Base-by-base conservation (phyloP, 495 filamentous ascomycete species). In the Neurospora tetrasperma region DNA sequence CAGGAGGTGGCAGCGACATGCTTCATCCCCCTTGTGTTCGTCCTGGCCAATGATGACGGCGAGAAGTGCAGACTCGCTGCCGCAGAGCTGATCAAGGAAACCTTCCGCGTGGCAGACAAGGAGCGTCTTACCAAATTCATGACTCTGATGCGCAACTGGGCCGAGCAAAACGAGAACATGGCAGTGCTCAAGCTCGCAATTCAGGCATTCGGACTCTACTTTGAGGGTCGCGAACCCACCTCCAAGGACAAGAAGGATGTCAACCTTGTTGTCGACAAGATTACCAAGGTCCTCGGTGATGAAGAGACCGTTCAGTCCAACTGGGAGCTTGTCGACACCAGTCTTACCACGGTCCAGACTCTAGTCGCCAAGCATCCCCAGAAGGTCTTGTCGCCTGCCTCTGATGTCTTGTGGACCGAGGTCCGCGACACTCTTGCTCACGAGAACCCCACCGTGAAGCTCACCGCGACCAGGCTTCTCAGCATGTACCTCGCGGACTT, bases 11-110 rank as follows among this genome's bases (percentile, higher is more conserved):
- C 94, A 5, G 88, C 86, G 38, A 92, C 89, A 14, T 93, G 94
- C 80, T 98, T 98, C 82, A 84, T 95, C 20, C 94, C 94, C 1
- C 80, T 99, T 20, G 88, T 97, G 27, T 90, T 97, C 80, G 89
- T 92, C 20, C 87, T 97, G 77, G 88, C 90, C 66, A 97, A 97
- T 74, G 96, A 99, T 74, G 92, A 97, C 41, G 92, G 92, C 42
- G 84, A 89, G 12, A 91, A 93, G 72, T 99, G 96, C 80, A 90
- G 92, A 35, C 88, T 93, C 75, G 92, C 96, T 84, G 93, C 93
- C 11, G 92, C 88, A 18, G 88, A 89, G 42, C 80, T 99, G 41
- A 82, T 97, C 54, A 93, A 93, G 76, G 89, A 91, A 78, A 84
- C 92, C 69, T 97, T 96, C 79, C 89, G 89, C 62, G 89, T 91